phyloP scores from a whole-genome alignment of 2,329 filamentous ascomycete species.

The Lachnellula subtilissima region DNA sequence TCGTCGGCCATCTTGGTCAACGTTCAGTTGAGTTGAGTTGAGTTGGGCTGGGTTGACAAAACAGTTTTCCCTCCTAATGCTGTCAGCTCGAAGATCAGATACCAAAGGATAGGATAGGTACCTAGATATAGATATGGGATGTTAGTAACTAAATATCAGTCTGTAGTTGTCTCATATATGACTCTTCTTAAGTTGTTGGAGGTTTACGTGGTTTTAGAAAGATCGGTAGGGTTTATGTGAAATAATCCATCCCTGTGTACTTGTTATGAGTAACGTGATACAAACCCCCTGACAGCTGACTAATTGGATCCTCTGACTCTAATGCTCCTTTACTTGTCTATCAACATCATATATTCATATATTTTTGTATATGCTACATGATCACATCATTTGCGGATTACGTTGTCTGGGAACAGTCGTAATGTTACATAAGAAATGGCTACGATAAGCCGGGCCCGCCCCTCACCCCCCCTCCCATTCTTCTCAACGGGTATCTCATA shows the following conservation, averaged over 20 bases:
- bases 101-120: no score
- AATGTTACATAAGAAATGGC: slow-evolving; percentile 4
- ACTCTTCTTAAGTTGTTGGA: no score
- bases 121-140: no score
- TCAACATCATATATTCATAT: not conserved
- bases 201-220: no score
- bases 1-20: not conserved
- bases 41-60: not conserved
- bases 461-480: not conserved
- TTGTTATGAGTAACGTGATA: slow-evolving; percentile 5
- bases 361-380: not conserved
- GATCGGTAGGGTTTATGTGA: no score
- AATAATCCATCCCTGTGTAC: no score
- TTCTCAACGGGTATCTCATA: slow-evolving; percentile 1
- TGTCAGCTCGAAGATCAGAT: no score
- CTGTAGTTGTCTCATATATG: no score
- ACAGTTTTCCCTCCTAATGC: no score
- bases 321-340: no score
- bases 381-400: not conserved
- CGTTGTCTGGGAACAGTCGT: not conserved
- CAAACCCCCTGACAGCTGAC: not conserved
- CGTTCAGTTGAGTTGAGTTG: not conserved
- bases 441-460: not conserved
- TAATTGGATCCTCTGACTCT: not conserved
- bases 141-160: no score